Base-by-base conservation (phyloP, 2,329 filamentous ascomycete genomes). In the Pseudocercospora musae region DNA sequence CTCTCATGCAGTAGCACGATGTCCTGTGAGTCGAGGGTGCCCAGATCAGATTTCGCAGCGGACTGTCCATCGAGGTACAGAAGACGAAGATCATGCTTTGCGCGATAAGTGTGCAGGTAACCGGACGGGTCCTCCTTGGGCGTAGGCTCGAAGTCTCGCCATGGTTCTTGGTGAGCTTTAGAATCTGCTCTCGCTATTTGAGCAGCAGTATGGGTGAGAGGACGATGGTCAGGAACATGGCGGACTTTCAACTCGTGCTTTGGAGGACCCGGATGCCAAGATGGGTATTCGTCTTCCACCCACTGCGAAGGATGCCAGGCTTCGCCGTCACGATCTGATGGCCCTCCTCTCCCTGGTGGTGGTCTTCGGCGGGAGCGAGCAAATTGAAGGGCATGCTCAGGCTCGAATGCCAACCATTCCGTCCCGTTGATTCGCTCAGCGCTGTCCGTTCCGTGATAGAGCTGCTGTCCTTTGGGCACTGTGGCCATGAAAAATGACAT, bases 361-460 rank as follows among this genome's bases (percentile, higher is more conserved):
- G 63, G 64, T n/a, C 62, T 59, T 25, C 55, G 60, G 5, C 57
- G 62, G 8, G 69, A 67, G 18, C 74, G 73, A 46, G 88, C 86
- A 75, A 92, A 92, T 2, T 79, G 72, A 66, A 89, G 79, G 0
- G 89, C 87, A 74, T 92, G 90, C 69, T 92, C 89, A 3, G 88
- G 82, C 72, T 92, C 89, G 70, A 92, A 92, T 0, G 90, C 89
- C 1, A 92, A 78, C 89, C 89, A 92, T 69, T 92, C 87, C 2
- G 81, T 82, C 0, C 80, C 82, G 2, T 75, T 73, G 0, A 89
- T 81, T 0, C 80, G 77, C 1, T 81, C 74, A 0, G 77, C 67
- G 0, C 70, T 73, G 8, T 67, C 67, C 0, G 81, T 82, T 11
- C 90, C 89, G 71, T 92, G 89, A 69, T 91, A 90, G 9, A 92